These are phyloP conservation scores for Zymoseptoria brevis DNA, from an alignment of 2,329 filamentous ascomycete species.

Conservation along the genomic window DNA sequence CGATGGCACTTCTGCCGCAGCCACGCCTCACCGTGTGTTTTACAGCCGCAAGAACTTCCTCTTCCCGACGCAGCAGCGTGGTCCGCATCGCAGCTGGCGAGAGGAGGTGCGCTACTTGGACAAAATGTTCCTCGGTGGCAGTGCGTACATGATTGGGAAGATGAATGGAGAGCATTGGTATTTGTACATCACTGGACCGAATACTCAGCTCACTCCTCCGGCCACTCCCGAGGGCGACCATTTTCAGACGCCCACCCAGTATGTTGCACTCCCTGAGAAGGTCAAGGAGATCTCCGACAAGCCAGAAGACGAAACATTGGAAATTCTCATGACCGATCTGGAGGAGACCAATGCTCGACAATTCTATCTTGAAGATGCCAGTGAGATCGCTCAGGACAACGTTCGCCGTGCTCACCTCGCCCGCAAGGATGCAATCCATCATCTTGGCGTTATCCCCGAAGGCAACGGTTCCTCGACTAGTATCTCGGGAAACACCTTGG, in stretches of 20 bases:
- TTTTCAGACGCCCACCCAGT: constrained; percentile 50
- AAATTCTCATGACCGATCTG: constrained; percentile 61
- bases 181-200: constrained; percentile 87
- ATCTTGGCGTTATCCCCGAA: constrained; percentile 52
- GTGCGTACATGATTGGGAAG: constrained; percentile 98
- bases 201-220: constrained; percentile 71
- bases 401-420: constrained; percentile 59
- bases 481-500: constrained; percentile 29
- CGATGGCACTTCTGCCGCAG: constrained; percentile 63
- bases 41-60: constrained; percentile 99
- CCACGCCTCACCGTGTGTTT: constrained; percentile 90
- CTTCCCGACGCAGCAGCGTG: constrained; percentile 87
- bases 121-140: constrained; percentile 82
- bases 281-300: constrained; percentile 28
- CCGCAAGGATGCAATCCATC: constrained; percentile 51
- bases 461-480: constrained; percentile 34
- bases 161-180: constrained; percentile 99
- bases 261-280: constrained; percentile 52
- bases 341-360: constrained; percentile 59
- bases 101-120: constrained; percentile 91
- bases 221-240: constrained; percentile 57
- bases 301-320: constrained; percentile 62
- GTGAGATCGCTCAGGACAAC: constrained; percentile 78
- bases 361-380: constrained; percentile 72
- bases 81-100: constrained; percentile 94